Base-by-base conservation (phyloP, 495 filamentous ascomycete species). In the Talaromyces thailandensis region DNA sequence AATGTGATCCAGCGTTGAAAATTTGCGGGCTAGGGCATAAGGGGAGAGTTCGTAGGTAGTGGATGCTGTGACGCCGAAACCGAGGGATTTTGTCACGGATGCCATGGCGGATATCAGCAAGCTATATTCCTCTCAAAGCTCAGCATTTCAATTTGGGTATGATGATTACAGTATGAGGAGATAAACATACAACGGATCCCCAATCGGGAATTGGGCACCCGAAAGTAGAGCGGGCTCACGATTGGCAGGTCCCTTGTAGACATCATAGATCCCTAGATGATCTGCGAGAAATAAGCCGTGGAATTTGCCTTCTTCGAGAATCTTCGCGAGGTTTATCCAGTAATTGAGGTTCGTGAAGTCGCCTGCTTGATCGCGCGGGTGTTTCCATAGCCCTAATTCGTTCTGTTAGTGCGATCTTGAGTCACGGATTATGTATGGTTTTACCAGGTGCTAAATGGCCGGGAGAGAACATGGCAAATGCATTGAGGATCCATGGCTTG, bases 1-100 rank as follows among this genome's bases (percentile, higher is more conserved):
- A n/a, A 81, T 68, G 58, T 84, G 81, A 62, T 84, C 81, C 4
- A 84, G 64, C 1, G 81, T 82, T 0, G 80, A 82, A 50, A 81
- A 80, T 23, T 75, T 71, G 58, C 76, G 73, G 5, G 80, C 81
- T 2, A 82, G 69, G 5, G 76, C 67, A 62, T 75, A 84, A 12
- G 81, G 80, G 12, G 66, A 61, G 9, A 71, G 70, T 59, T 78
- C 77, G 58, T 79, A 84, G 0, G 76, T 75, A 11, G 81, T 81
- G 11, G 75, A 78, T 1, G 68, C 66, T 1, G 73, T 75, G 21
- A 73, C 64, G 2, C 64, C 73, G 31, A 73, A 75, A 9, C 62
- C 66, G 3, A 75, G 61, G 24, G 61, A 64, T 37, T 70, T 68
- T 2, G 71, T 73, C 2, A 64, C 71, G 14, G 71, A 64, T 12